Conservation (phyloP, 805 yeast genomes). For the Schwanniomyces sp. region DNA sequence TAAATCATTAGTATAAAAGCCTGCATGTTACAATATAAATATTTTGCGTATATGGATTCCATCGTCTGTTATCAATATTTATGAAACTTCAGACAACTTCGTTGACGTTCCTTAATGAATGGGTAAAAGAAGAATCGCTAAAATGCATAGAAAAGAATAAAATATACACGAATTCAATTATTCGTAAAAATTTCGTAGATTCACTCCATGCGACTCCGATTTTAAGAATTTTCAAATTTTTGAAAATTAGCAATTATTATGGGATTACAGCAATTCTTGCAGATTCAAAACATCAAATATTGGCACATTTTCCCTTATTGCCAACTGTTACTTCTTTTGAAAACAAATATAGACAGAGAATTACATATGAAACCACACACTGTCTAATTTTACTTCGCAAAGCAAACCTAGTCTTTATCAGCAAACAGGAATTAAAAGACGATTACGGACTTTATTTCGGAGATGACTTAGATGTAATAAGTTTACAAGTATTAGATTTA, state of each 20-base stretch:
- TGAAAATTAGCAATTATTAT: slow-evolving; percentile 18
- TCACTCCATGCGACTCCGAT: slow-evolving; percentile 20
- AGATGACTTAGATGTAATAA: slow-evolving; percentile 15
- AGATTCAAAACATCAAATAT: slow-evolving; percentile 30
- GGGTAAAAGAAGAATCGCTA: slow-evolving; percentile 18
- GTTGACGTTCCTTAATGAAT: slow-evolving; percentile 21
- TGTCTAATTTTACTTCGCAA: slow-evolving; percentile 23
- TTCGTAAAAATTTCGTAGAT: slow-evolving; percentile 16
- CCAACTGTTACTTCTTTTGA: slow-evolving; percentile 31
- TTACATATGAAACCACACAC: slow-evolving; percentile 31
- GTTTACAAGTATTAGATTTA: slow-evolving; percentile 29
- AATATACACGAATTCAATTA: slow-evolving; percentile 9
- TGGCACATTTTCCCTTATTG: slow-evolving; percentile 27
- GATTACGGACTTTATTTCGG: slow-evolving; percentile 10
- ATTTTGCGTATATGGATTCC: background rate
- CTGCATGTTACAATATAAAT: background rate
- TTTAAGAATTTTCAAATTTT: slow-evolving; percentile 25
- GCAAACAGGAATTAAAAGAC: slow-evolving; percentile 6
- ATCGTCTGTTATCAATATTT: no score
- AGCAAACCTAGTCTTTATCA: slow-evolving; percentile 27
- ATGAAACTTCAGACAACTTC: slow-evolving; percentile 7
- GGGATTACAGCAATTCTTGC: slow-evolving; percentile 29
- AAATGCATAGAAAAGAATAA: slow-evolving; percentile 2
- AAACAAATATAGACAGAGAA: slow-evolving; percentile 25
- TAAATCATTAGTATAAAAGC: background rate